Conservation (phyloP, 352 stramenopile genomes). For the Pythium graminicola region DNA sequence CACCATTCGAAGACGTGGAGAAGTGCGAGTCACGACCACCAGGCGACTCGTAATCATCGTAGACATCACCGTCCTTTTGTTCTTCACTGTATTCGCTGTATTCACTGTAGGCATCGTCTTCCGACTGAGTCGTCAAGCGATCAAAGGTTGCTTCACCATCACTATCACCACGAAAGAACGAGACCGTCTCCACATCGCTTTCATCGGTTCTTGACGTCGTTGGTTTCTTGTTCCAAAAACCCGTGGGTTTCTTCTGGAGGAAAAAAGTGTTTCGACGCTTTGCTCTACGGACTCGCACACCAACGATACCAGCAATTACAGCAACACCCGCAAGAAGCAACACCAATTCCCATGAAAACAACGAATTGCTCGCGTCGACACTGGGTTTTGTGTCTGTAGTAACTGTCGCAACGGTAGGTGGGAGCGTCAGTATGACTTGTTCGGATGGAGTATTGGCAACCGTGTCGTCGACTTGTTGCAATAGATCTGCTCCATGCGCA, state of each 20-base stretch:
- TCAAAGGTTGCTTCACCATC: conserved; percentile 27
- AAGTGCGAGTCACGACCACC: conserved; percentile 9
- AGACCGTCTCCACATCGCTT: conserved; percentile 35
- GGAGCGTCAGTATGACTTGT: not conserved
- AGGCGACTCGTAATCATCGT: not conserved
- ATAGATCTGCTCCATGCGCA: conserved; percentile 1
- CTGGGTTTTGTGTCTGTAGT: not conserved
- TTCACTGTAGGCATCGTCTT: conserved; percentile 22
- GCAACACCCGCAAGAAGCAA: conserved; percentile 34
- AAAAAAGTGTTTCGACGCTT: conserved; percentile 50
- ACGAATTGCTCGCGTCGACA: conserved; percentile 1
- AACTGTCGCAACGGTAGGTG: no score
- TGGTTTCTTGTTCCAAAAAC: not conserved
- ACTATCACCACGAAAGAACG: conserved; percentile 31
- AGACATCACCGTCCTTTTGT: conserved; percentile 15
- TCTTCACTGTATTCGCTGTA: conserved; percentile 9
- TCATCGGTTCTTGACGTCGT: conserved; percentile 18
- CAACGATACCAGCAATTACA: conserved; percentile 40
- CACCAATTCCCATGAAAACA: conserved; percentile 39
- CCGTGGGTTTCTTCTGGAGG: conserved; percentile 20
- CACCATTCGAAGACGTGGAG: not conserved
- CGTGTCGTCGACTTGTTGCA: conserved; percentile 7
- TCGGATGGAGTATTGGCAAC: not conserved
- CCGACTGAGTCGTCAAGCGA: conserved; percentile 22
- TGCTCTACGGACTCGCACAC: conserved; percentile 38